Conservation (phyloP, 2,329 filamentous ascomycete genomes). For the Camillea tinctor region DNA sequence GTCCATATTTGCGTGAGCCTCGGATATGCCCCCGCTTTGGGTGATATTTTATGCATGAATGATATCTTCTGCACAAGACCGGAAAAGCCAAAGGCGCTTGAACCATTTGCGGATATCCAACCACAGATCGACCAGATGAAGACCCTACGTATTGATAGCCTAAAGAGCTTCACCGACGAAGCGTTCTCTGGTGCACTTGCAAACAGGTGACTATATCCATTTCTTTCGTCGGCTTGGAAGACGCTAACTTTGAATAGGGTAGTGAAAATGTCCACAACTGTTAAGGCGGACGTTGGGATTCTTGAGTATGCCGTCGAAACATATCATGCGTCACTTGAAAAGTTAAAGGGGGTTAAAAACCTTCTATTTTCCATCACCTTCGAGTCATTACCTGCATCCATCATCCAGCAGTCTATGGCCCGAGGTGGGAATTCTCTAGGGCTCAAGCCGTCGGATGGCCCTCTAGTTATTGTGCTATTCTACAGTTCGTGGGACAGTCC, state of each 20-base stretch:
- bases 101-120: conserved; percentile 16
- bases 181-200: conserved; percentile 8
- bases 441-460: conserved; percentile 13
- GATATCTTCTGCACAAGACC: conserved; percentile 12
- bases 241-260: conserved; percentile 1
- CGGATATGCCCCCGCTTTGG: neutral
- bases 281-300: conserved; percentile 6
- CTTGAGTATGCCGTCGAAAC: conserved; percentile 6
- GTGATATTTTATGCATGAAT: conserved; percentile 5
- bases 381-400: conserved; percentile 19
- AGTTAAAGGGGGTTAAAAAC: conserved; percentile 13
- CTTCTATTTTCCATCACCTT: conserved; percentile 19
- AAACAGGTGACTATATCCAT: conserved; percentile 2
- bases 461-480: conserved; percentile 17
- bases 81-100: conserved; percentile 13
- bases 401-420: conserved; percentile 8
- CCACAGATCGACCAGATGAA: conserved; percentile 18
- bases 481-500: conserved; percentile 17
- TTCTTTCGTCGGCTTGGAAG: no score
- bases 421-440: conserved; percentile 21
- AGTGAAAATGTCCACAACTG: conserved; percentile 11
- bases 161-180: conserved; percentile 15
- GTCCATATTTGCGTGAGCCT: conserved; percentile 5
- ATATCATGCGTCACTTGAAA: conserved; percentile 8
- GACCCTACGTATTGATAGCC: conserved; percentile 9